Evolutionary conservation across 495 filamentous ascomycete genomes (phyloP).

Genomic region (Cladorrhinum samala): DNA sequence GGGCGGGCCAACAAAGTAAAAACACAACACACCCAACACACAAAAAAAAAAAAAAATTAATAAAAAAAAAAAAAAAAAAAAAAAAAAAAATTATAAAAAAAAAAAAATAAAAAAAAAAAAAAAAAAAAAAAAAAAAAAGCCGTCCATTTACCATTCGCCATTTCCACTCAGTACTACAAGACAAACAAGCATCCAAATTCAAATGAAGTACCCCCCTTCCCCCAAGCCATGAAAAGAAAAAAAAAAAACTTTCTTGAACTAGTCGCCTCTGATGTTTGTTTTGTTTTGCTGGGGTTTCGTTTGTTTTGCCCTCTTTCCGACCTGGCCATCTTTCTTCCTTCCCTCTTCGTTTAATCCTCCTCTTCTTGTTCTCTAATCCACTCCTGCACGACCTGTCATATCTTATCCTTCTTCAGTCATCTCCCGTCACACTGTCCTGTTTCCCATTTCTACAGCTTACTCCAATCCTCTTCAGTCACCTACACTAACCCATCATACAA

Average conservation of each 20-base stretch:
- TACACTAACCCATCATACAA: slow-evolving; percentile 93
- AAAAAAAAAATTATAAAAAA: background rate
- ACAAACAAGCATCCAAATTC: too few relatives aligned
- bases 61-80: background rate
- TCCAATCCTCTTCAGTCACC: slow-evolving; percentile 2
- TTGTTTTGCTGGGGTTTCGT: background rate
- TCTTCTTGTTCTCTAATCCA: background rate
- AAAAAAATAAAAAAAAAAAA: background rate
- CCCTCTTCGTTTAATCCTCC: background rate
- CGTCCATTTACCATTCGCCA: background rate
- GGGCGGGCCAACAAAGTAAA: too few relatives aligned
- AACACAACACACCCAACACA: background rate
- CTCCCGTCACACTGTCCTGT: background rate
- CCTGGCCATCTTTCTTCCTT: background rate
- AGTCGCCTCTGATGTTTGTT: too few relatives aligned
- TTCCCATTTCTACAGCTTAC: background rate
- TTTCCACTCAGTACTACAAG: too few relatives aligned
- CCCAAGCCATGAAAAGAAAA: too few relatives aligned
- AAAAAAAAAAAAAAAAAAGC: background rate
- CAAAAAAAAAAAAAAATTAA: background rate
- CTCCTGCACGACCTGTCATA: background rate
- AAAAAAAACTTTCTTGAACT: too few relatives aligned
- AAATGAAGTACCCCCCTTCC: too few relatives aligned
- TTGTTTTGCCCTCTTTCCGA: background rate
- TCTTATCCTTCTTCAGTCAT: background rate